Conservation (phyloP, 163 green algal species). For the Chlorella variabilis region DNA sequence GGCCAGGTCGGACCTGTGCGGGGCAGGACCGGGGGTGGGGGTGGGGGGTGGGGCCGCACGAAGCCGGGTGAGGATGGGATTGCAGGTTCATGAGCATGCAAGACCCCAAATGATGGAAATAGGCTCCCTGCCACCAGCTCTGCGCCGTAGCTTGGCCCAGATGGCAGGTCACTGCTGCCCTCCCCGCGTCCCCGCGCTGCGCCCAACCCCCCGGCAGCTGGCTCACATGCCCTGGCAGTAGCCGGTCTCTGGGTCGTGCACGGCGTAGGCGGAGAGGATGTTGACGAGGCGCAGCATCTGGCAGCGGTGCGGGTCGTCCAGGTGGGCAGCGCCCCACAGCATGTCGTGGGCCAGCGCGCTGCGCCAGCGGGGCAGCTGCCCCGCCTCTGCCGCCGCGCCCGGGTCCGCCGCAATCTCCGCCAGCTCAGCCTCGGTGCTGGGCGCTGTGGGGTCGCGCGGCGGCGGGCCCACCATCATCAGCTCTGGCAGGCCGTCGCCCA, state of each 20-base stretch:
- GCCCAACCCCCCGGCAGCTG: background rate
- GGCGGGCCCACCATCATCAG: slow-evolving; percentile 33
- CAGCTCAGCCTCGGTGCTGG: slow-evolving; percentile 10
- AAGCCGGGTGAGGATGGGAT: no score
- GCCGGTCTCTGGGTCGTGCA: slow-evolving; percentile 75
- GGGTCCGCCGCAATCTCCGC: background rate
- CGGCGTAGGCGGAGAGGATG: slow-evolving; percentile 74
- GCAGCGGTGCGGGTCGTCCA: slow-evolving; percentile 2
- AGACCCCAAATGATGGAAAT: no score
- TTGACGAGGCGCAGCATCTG: slow-evolving; percentile 55
- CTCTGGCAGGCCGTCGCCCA: slow-evolving; percentile 32
- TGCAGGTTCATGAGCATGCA: no score
- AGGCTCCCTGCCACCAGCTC: no score
- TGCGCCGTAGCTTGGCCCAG: no score
- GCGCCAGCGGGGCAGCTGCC: slow-evolving; percentile 27
- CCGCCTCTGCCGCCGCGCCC: slow-evolving; percentile 2
- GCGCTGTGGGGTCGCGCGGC: background rate
- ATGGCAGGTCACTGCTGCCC: no score
- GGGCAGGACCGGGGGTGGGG: no score
- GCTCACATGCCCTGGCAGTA: slow-evolving; percentile 90
- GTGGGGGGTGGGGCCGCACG: background rate
- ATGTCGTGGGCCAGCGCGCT: slow-evolving; percentile 21
- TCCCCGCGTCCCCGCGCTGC: no score
- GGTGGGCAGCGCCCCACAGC: slow-evolving; percentile 26
- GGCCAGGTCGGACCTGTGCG: slow-evolving; percentile 75